A percentile compares a stretch with the other conserved stretches of the same genome.
Conservation (phyloP, 371 early-diverging fungal species). For the Mortierella sp. region DNA sequence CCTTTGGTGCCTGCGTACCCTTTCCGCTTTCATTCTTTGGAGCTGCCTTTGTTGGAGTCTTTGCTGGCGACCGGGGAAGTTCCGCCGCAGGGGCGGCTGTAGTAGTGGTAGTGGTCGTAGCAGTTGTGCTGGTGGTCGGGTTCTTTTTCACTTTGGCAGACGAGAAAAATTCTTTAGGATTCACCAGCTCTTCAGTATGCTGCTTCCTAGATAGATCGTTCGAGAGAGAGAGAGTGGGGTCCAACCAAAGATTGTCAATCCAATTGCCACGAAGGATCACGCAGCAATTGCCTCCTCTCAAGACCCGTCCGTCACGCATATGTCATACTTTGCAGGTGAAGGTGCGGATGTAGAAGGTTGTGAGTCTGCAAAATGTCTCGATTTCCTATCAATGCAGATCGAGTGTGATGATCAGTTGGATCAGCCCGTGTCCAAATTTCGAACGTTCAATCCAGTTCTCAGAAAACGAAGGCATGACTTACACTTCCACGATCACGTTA, state of each 20-base stretch:
- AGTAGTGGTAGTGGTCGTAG: background rate
- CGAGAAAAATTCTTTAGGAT: constrained; percentile 42
- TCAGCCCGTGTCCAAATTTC: no score
- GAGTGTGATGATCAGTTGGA: no score
- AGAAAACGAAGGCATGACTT: background rate
- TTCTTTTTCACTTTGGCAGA: constrained; percentile 30
- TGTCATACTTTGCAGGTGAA: constrained; percentile 26
- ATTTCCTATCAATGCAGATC: constrained; percentile 19
- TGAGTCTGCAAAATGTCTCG: constrained; percentile 33
- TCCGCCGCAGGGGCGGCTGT: no score
- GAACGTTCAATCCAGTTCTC: no score
- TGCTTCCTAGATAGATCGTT: constrained; percentile 12
- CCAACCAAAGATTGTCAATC: no score
- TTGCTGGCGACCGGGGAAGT: no score
- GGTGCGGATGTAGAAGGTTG: constrained; percentile 14
- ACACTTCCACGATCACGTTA: constrained; percentile 23
- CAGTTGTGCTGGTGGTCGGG: background rate
- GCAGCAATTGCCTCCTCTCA: no score
- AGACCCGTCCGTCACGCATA: no score
- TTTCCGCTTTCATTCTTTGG: constrained; percentile 1
- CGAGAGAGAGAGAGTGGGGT: background rate
- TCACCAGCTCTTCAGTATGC: constrained; percentile 18
- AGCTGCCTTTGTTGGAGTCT: background rate
- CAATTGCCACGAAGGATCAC: no score
- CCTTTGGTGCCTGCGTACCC: background rate